Base-by-base conservation (phyloP, 148 eudicot genomes). In the Vaccinium vitisidaea region DNA sequence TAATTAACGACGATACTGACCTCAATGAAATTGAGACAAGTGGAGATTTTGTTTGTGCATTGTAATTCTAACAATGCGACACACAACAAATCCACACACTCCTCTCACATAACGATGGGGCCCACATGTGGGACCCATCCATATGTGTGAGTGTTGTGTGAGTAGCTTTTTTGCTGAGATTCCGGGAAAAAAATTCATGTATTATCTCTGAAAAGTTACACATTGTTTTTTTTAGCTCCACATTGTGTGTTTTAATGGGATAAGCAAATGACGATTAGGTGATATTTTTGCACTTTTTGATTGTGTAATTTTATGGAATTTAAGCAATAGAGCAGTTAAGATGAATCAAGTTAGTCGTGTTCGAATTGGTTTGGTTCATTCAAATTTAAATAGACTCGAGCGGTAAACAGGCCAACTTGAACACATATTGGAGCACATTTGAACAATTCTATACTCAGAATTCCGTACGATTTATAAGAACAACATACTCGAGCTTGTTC, bases 1-100 rank as follows among this genome's bases (percentile, higher is more conserved):
- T 92, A 46, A 69, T 91, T 80, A 95, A 95, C 80, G 93, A 95
- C 79, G 88, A 85, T 25, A 97, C 92, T 11, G 98, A 93, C 84
- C 58, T 88, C 36, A 93, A 93, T 77, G 95, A 93, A 56, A 75
- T 90, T 56, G 98, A 91, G 80, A 81, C 90, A 70, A 94, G 94
- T 71, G 93, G 90, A 30, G 97, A 93, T 32, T 95, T 91, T 86
- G 88, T 89, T 59, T 92, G 90, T 58, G 84, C 85, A 5, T 49
- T 88, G 65, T 92, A 83, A 90, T 63, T 19, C 32, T 36, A 36
- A 36, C 39, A 36, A 36, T 36, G 0, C 39, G 2, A 36, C 39
- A 36, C 39, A 36, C 39, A 36, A 36, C 39, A 36, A 36, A 36
- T 36, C 3, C 39, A 36, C 3, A 36, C 39, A 36, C 39, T 36